These are phyloP conservation scores for Pleurotus pulmonarius DNA, from an alignment of 768 basidiomycete genomes.

Conservation along the genomic window DNA sequence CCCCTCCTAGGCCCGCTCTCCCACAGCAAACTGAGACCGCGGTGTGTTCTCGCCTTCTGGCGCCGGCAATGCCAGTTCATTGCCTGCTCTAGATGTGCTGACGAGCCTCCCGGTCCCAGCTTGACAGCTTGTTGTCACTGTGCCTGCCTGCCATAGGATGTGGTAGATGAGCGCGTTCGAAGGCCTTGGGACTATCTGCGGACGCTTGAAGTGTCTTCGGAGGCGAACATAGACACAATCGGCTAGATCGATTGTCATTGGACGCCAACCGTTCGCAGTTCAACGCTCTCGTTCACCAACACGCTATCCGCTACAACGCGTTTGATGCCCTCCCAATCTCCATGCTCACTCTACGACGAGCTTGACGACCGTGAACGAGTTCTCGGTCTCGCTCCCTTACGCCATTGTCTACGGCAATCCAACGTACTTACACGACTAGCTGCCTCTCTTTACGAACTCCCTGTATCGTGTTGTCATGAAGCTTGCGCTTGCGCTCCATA, in stretches of 20 bases:
- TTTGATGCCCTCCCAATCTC: not conserved
- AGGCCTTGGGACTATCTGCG: not conserved
- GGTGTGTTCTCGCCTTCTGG: not conserved
- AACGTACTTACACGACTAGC: slow-evolving; percentile 3
- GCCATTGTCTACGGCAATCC: slow-evolving; percentile 8
- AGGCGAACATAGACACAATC: not conserved
- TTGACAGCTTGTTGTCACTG: not conserved
- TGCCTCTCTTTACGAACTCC: slow-evolving; percentile 1
- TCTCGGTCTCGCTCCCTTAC: slow-evolving; percentile 1
- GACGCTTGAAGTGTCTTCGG: slow-evolving; percentile 3
- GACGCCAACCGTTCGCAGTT: no score
- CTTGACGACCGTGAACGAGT: not conserved
- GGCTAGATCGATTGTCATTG: not conserved
- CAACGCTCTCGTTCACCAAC: no score
- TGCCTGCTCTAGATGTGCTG: not conserved
- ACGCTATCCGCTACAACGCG: not conserved
- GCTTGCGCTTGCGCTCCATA: slow-evolving; percentile 3
- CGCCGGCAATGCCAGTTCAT: not conserved
- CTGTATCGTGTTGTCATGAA: not conserved
- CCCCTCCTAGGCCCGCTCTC: slow-evolving; percentile 17
- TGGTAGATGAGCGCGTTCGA: not conserved
- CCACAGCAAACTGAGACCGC: not conserved
- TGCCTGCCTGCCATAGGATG: not conserved
- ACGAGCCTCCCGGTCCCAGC: not conserved
- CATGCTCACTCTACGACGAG: not conserved